phyloP scores from a whole-genome alignment of 345 rosid genomes.

The Euphorbia peplus region DNA sequence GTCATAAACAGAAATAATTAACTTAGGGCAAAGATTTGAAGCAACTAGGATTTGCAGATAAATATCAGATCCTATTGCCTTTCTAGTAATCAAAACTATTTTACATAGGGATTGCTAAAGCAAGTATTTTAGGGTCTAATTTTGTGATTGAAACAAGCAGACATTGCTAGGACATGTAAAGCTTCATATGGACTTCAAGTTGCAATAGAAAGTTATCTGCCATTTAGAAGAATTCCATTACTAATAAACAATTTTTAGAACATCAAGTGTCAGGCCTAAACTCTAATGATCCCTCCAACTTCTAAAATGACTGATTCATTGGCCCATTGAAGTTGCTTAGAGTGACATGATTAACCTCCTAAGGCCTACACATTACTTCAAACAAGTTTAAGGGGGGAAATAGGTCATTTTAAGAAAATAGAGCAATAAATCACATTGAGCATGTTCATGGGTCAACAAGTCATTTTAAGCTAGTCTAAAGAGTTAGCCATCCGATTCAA shows the following conservation, averaged over 20 bases:
- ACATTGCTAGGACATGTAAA: neutral
- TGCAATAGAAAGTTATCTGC: neutral
- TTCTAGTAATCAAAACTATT: neutral
- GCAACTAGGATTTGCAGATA: neutral
- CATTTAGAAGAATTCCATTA: neutral
- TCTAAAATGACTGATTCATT: too few species aligned
- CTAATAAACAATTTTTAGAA: neutral
- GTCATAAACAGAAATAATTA: slow-evolving; percentile 22
- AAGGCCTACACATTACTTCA: too few species aligned
- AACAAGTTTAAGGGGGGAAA: too few species aligned
- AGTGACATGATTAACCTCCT: too few species aligned
- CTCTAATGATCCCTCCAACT: too few species aligned
- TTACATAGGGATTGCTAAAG: neutral
- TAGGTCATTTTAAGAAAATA: too few species aligned
- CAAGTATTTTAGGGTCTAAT: neutral
- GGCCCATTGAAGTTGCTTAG: too few species aligned
- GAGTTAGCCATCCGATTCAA: too few species aligned
- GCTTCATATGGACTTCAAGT: neutral
- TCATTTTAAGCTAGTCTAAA: too few species aligned
- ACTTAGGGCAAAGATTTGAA: slow-evolving; percentile 7
- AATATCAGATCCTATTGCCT: too few species aligned
- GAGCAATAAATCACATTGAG: too few species aligned
- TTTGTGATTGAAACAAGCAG: neutral
- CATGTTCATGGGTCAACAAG: too few species aligned
- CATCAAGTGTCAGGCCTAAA: neutral